Evolutionary conservation across 2,329 filamentous ascomycete species (phyloP).

Genomic region (Hypoxylon sp.): DNA sequence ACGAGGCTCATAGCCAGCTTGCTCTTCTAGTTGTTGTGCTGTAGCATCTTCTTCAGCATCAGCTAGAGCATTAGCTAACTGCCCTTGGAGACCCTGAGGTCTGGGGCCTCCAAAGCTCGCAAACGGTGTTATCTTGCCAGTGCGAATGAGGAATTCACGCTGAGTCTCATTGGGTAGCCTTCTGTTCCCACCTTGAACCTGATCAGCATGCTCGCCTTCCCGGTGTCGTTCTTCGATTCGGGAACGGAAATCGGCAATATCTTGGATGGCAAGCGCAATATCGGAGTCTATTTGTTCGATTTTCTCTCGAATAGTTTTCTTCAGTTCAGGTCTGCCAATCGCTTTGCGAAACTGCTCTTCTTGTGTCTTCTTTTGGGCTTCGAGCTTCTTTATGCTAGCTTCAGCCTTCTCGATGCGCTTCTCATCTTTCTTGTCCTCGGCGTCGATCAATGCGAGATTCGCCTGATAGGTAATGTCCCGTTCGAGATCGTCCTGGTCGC

Average conservation of each 20-base stretch:
- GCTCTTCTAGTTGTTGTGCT: slow-evolving; percentile 60
- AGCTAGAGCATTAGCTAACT: slow-evolving; percentile 80
- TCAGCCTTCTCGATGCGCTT: slow-evolving; percentile 71
- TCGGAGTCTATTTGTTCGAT: slow-evolving; percentile 74
- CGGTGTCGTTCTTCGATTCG: slow-evolving; percentile 82
- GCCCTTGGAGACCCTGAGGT: slow-evolving; percentile 71
- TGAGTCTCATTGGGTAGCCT: slow-evolving; percentile 83
- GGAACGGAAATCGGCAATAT: slow-evolving; percentile 82
- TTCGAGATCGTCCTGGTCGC: slow-evolving; percentile 91
- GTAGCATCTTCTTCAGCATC: slow-evolving; percentile 83
- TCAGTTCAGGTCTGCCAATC: slow-evolving; percentile 61
- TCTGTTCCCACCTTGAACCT: slow-evolving; percentile 62
- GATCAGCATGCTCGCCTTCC: slow-evolving; percentile 58
- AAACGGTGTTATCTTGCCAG: slow-evolving; percentile 97
- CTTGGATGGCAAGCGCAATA: slow-evolving; percentile 73
- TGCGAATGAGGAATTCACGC: slow-evolving; percentile 91
- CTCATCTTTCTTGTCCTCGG: slow-evolving; percentile 72
- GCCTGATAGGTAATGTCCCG: slow-evolving; percentile 80
- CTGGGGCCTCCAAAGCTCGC: slow-evolving; percentile 78
- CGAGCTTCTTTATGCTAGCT: slow-evolving; percentile 67
- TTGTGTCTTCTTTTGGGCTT: slow-evolving; percentile 71
- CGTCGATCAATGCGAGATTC: slow-evolving; percentile 68
- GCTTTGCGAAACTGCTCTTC: slow-evolving; percentile 60
- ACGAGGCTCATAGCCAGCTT: slow-evolving; percentile 60
- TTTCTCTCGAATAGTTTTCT: slow-evolving; percentile 71